phyloP scores from a whole-genome alignment of 2,329 filamentous ascomycete genomes.

The Parastagonospora avenae region DNA sequence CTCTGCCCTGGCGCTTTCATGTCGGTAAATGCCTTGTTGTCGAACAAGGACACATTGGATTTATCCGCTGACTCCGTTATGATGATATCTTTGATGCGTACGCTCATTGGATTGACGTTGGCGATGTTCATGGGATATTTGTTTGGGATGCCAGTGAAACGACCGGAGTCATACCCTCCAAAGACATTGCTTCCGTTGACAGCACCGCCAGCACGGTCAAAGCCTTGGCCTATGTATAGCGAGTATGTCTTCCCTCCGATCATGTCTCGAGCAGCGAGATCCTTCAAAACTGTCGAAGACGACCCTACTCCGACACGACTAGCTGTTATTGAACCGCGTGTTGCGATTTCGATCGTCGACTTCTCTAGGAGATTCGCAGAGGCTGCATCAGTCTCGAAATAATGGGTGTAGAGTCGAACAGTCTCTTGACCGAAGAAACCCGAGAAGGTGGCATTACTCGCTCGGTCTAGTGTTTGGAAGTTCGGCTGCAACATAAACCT shows the following conservation, averaged over 20 bases:
- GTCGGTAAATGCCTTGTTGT: conserved; percentile 34
- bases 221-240: conserved; percentile 51
- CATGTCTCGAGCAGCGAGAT: conserved; percentile 39
- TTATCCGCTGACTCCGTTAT: conserved; percentile 38
- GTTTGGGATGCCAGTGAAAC: conserved; percentile 45
- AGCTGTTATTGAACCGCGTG: conserved; percentile 36
- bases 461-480: conserved; percentile 34
- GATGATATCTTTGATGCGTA: conserved; percentile 48
- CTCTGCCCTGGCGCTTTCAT: conserved; percentile 34
- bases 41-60: conserved; percentile 44
- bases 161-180: conserved; percentile 53
- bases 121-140: conserved; percentile 39
- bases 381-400: conserved; percentile 47
- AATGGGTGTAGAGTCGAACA: conserved; percentile 48
- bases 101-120: conserved; percentile 43
- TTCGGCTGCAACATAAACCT: conserved; percentile 32
- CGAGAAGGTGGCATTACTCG: conserved; percentile 24
- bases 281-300: conserved; percentile 47
- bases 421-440: conserved; percentile 42
- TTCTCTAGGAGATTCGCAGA: conserved; percentile 42
- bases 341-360: conserved; percentile 43
- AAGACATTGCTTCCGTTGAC: conserved; percentile 52
- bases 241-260: conserved; percentile 51
- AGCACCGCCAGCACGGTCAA: conserved; percentile 47
- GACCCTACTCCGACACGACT: conserved; percentile 49